These are phyloP conservation scores for Spathaspora gorwiae DNA, from an alignment of 805 yeast species.

Conservation along the genomic window DNA sequence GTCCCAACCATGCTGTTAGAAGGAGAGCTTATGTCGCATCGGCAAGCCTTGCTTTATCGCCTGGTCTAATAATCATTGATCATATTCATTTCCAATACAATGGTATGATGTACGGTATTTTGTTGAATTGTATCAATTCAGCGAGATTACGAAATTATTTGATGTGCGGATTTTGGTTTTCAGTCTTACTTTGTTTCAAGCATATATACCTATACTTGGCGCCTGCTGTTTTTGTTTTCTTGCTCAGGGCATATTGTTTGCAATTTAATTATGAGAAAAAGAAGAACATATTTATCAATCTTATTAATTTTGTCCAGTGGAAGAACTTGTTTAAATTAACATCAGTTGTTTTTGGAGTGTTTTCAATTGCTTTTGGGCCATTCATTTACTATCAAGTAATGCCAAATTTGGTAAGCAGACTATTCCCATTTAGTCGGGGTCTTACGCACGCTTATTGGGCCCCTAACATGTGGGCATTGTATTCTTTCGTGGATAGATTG, in stretches of 20 bases:
- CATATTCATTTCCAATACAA: conserved; percentile 97
- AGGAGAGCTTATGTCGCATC: conserved; percentile 69
- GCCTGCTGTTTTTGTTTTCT: conserved; percentile 83
- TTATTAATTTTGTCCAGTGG: conserved; percentile 47
- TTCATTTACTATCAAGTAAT: conserved; percentile 58
- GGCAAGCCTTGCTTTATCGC: conserved; percentile 77
- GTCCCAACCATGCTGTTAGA: conserved; percentile 29
- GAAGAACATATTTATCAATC: conserved; percentile 18
- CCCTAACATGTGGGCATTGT: conserved; percentile 94
- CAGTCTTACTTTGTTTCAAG: conserved; percentile 82
- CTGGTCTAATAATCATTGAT: conserved; percentile 86
- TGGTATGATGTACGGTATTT: conserved; percentile 84
- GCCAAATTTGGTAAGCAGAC: conserved; percentile 59
- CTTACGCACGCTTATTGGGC: conserved; percentile 99
- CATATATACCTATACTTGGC: conserved; percentile 91
- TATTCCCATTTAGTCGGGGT: conserved; percentile 93
- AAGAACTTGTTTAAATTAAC: conserved; percentile 58
- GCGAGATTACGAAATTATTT: conserved; percentile 59
- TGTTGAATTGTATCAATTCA: conserved; percentile 67
- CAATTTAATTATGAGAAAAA: conserved; percentile 29
- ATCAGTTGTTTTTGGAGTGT: conserved; percentile 54
- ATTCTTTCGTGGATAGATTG: conserved; percentile 75
- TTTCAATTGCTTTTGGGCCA: conserved; percentile 72
- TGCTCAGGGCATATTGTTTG: conserved; percentile 71
- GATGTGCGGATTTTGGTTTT: conserved; percentile 63